A percentile compares a stretch with the other conserved stretches of the same genome.
phyloP scores from a whole-genome alignment of 164 flowering plant genomes.

The Vitis rupestris region DNA sequence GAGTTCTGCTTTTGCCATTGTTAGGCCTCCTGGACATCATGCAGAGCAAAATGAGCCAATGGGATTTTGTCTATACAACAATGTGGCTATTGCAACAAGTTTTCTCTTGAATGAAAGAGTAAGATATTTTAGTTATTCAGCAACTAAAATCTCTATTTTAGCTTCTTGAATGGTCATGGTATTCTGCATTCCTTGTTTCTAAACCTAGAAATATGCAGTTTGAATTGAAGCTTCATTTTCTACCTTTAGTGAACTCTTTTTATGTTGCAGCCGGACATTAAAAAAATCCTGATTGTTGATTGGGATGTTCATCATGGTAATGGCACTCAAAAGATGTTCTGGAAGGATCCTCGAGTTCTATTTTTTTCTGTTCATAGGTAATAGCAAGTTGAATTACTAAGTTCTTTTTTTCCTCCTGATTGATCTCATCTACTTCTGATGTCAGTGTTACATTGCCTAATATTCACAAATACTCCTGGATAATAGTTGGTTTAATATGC shows the following conservation, averaged over 20 bases:
- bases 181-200: background rate
- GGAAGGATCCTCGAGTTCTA: slow-evolving; percentile 86
- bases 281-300: slow-evolving; percentile 86
- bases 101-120: slow-evolving; percentile 77
- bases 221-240: background rate
- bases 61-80: slow-evolving; percentile 96
- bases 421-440: background rate
- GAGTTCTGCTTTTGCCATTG: slow-evolving; percentile 84
- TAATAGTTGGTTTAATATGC: too few relatives aligned
- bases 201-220: background rate
- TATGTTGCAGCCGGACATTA: slow-evolving; percentile 64
- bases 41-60: slow-evolving; percentile 85
- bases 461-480: too few relatives aligned
- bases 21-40: slow-evolving; percentile 99
- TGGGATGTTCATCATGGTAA: slow-evolving; percentile 99
- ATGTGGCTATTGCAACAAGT: slow-evolving; percentile 83
- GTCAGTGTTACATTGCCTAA: background rate
- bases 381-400: background rate
- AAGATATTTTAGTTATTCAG: slow-evolving; percentile 22
- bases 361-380: slow-evolving; percentile 99
- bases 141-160: background rate
- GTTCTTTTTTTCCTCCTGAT: background rate
- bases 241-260: background rate
- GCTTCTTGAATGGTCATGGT: background rate
- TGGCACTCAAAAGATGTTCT: slow-evolving; percentile 95